These are phyloP conservation scores for Boletus edulis DNA, from an alignment of 768 basidiomycete species.

Conservation along the genomic window DNA sequence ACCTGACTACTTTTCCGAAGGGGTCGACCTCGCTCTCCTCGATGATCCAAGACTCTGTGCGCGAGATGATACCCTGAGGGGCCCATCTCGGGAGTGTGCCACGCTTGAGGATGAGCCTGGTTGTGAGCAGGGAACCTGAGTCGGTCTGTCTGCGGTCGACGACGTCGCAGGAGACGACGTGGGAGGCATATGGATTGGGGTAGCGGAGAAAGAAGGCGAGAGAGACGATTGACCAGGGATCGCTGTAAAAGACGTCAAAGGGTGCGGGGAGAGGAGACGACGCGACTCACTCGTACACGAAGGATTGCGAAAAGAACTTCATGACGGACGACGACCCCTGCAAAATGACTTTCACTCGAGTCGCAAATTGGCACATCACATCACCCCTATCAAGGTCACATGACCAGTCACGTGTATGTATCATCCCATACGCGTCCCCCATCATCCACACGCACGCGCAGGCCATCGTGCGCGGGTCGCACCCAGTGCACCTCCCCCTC, in stretches of 20 bases:
- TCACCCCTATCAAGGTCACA: too few relatives aligned
- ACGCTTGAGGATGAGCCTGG: conserved; percentile 87
- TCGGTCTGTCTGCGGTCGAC: conserved; percentile 77
- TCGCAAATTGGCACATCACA: too few relatives aligned
- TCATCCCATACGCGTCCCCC: conserved; percentile 46
- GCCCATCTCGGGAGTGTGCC: conserved; percentile 94
- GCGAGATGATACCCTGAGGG: conserved; percentile 73
- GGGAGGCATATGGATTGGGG: conserved; percentile 91
- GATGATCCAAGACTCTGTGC: conserved; percentile 91
- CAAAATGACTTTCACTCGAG: background rate
- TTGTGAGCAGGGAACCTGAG: conserved; percentile 76
- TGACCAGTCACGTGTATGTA: conserved; percentile 37
- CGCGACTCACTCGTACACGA: conserved; percentile 51
- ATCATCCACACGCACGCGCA: conserved; percentile 50
- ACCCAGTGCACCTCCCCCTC: conserved; percentile 52
- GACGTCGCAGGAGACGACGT: conserved; percentile 95
- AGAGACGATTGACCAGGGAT: conserved; percentile 91
- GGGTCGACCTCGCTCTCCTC: conserved; percentile 96
- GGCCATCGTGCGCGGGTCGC: conserved; percentile 73
- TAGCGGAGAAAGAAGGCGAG: conserved; percentile 94
- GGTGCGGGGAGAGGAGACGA: too few relatives aligned
- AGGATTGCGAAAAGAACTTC: conserved; percentile 56
- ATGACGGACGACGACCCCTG: conserved; percentile 42
- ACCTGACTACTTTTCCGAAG: conserved; percentile 69
- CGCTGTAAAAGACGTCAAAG: conserved; percentile 42